These are phyloP conservation scores for Termitomyces sp. DNA, from an alignment of 768 basidiomycete genomes.

Conservation along the genomic window DNA sequence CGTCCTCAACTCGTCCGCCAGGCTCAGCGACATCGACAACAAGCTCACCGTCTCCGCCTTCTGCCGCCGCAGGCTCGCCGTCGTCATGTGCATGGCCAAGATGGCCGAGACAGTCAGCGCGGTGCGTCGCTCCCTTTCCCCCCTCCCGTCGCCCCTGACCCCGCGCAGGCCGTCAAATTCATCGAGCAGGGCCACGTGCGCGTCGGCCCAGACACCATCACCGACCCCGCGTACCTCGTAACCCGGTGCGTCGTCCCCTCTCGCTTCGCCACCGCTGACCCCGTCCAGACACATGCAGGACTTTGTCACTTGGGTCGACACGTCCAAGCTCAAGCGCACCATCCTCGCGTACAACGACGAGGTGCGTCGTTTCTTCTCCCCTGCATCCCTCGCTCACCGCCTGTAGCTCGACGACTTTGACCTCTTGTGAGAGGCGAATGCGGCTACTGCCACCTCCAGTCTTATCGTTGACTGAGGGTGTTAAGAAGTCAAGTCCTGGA, in stretches of 20 bases:
- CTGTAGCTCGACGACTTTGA: background rate
- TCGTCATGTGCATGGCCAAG: slow-evolving; percentile 86
- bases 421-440: background rate
- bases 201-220: slow-evolving; percentile 92
- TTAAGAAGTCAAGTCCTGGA: too few species aligned
- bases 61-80: slow-evolving; percentile 86
- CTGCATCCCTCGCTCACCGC: too few species aligned
- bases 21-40: slow-evolving; percentile 93
- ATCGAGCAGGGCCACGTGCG: slow-evolving; percentile 98
- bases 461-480: too few species aligned
- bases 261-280: background rate
- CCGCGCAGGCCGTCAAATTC: slow-evolving; percentile 81
- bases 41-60: slow-evolving; percentile 95
- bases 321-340: slow-evolving; percentile 92
- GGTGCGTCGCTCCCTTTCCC: slow-evolving; percentile 36
- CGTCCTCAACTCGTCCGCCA: slow-evolving; percentile 78
- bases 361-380: slow-evolving; percentile 32
- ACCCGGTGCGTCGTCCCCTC: slow-evolving; percentile 50
- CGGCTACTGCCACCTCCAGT: too few species aligned
- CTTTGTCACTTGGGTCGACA: slow-evolving; percentile 99
- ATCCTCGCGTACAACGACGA: slow-evolving; percentile 97
- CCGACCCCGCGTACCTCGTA: slow-evolving; percentile 94
- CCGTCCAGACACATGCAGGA: slow-evolving; percentile 87
- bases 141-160: too few species aligned
- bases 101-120: slow-evolving; percentile 96